Evolutionary conservation across 805 yeast genomes (phyloP).

Genomic region (Nakazawaea holstii): DNA sequence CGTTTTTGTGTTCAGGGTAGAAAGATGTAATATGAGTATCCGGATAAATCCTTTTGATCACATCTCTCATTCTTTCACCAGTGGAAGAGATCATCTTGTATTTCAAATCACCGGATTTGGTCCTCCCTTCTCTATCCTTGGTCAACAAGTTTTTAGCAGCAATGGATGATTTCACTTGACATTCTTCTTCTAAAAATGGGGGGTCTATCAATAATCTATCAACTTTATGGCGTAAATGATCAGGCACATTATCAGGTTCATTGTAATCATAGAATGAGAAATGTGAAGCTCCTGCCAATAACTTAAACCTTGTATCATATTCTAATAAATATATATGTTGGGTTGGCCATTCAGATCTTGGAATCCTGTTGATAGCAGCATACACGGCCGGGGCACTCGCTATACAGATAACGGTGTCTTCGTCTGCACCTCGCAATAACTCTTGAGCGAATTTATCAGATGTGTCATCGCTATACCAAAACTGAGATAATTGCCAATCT

Average conservation of each 20-base stretch:
- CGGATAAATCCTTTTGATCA: constrained; percentile 60
- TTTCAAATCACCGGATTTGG: constrained; percentile 33
- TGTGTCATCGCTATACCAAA: constrained; percentile 80
- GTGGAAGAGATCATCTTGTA: constrained; percentile 70
- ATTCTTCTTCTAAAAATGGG: constrained; percentile 77
- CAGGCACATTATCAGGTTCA: constrained; percentile 57
- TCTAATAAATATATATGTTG: constrained; percentile 71
- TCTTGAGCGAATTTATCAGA: constrained; percentile 66
- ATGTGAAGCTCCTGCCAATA: constrained; percentile 61
- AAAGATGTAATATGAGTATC: constrained; percentile 61
- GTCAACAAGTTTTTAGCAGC: constrained; percentile 58
- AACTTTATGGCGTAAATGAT: constrained; percentile 50
- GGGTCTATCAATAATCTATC: constrained; percentile 81
- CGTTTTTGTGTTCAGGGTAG: constrained; percentile 77
- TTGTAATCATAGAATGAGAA: constrained; percentile 76
- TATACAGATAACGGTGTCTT: constrained; percentile 63
- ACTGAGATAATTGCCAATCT: constrained; percentile 93
- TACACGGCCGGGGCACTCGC: constrained; percentile 91
- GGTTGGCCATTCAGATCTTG: constrained; percentile 51
- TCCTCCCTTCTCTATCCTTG: constrained; percentile 30
- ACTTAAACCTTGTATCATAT: constrained; percentile 69
- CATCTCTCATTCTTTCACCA: constrained; percentile 78
- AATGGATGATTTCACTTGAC: constrained; percentile 66
- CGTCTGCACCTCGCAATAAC: constrained; percentile 70
- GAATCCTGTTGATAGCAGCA: constrained; percentile 65